Percentiles rank a stretch among this genome's conserved stretches.
phyloP scores from a whole-genome alignment of 2,329 filamentous ascomycete genomes.

The Trichoderma arundinaceum region DNA sequence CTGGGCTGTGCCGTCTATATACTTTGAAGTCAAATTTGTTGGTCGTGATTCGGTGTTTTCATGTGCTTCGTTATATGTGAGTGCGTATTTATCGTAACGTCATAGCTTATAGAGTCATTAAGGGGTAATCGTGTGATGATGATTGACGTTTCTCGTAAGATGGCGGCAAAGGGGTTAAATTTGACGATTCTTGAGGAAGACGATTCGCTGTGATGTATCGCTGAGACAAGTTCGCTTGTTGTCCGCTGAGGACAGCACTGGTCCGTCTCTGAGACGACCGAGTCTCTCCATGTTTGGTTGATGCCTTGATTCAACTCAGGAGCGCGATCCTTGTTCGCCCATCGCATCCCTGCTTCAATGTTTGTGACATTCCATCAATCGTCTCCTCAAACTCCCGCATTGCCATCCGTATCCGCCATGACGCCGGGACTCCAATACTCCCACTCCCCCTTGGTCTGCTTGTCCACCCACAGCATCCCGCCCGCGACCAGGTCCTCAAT shows the following conservation, averaged over 20 bases:
- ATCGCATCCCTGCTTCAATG: not conserved
- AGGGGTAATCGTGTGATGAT: too few relatives aligned
- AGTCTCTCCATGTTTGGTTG: not conserved
- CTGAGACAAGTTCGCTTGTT: too few relatives aligned
- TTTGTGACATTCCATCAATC: too few relatives aligned
- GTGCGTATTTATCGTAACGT: not conserved
- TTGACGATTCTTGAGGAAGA: too few relatives aligned
- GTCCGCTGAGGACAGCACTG: too few relatives aligned
- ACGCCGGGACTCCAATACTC: conserved; percentile 93
- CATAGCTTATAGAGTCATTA: too few relatives aligned
- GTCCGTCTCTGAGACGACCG: not conserved
- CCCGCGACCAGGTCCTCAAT: conserved; percentile 88
- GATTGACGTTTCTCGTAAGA: too few relatives aligned
- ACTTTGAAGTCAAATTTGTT: not conserved
- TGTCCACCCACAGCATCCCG: conserved; percentile 93
- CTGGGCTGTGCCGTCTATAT: conserved; percentile 16
- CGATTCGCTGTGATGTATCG: too few relatives aligned
- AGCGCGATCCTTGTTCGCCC: not conserved
- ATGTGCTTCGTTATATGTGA: not conserved
- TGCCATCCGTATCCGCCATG: conserved; percentile 58
- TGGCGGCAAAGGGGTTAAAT: too few relatives aligned
- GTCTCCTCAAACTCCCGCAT: conserved; percentile 11
- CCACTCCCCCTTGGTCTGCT: conserved; percentile 76
- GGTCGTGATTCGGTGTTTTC: not conserved
- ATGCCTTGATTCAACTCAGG: not conserved